These are phyloP conservation scores for Pezicula carpinea DNA, from an alignment of 2,329 filamentous ascomycete genomes.

Conservation along the genomic window DNA sequence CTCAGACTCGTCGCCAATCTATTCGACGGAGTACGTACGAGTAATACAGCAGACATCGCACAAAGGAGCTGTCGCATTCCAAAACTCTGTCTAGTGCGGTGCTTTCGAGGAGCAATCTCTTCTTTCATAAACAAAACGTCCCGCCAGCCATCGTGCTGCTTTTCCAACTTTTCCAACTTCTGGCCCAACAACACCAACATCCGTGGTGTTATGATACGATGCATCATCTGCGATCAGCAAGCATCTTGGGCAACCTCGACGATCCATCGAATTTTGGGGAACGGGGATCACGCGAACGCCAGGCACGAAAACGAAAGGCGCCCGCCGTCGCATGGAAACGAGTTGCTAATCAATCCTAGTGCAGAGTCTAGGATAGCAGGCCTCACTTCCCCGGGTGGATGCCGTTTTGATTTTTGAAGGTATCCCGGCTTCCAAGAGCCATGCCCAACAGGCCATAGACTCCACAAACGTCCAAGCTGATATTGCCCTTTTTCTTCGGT, in stretches of 20 bases:
- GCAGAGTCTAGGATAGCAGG: conserved; percentile 3
- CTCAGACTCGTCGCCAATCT: conserved; percentile 17
- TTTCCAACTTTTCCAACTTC: conserved; percentile 2
- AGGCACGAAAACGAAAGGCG: conserved; percentile 13
- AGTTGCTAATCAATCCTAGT: background rate
- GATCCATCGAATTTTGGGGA: conserved; percentile 7
- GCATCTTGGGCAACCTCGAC: conserved; percentile 1
- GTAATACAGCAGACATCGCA: conserved; percentile 6
- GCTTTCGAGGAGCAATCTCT: background rate
- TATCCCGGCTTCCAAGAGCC: conserved; percentile 8
- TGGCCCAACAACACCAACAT: background rate
- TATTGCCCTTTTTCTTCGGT: background rate
- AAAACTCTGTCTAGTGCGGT: background rate
- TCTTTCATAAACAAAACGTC: background rate
- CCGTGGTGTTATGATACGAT: background rate
- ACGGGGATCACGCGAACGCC: conserved; percentile 9
- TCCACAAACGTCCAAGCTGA: background rate
- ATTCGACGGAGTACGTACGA: conserved; percentile 13
- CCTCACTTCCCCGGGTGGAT: conserved; percentile 17
- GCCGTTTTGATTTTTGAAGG: conserved; percentile 7
- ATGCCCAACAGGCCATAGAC: conserved; percentile 2
- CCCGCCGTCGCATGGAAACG: conserved; percentile 10
- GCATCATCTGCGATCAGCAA: conserved; percentile 1
- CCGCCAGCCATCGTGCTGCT: background rate
- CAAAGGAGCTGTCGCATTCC: conserved; percentile 1